Conservation (phyloP, 2,329 filamentous ascomycete species). For the Colletotrichum sansevieriae region DNA sequence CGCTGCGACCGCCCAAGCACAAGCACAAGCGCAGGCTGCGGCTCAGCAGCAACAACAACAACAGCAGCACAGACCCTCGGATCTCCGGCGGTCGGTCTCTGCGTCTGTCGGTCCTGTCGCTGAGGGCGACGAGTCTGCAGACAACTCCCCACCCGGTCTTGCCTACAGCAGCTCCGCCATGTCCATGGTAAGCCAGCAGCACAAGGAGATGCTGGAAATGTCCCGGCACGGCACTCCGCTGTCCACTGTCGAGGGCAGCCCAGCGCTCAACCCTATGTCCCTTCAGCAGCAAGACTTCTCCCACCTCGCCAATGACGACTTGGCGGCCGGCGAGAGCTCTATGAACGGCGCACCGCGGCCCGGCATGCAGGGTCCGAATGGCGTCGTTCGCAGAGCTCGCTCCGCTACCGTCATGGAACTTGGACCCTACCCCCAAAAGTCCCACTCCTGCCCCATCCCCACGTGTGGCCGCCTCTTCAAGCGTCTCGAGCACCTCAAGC, state of each 20-base stretch:
- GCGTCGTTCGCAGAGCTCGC: constrained; percentile 87
- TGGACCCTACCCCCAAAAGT: constrained; percentile 96
- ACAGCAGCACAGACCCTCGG: constrained; percentile 79
- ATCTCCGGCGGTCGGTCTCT: constrained; percentile 91
- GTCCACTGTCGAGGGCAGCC: constrained; percentile 85
- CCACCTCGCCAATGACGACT: constrained; percentile 73
- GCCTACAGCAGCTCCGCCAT: constrained; percentile 79
- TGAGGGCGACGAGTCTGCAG: constrained; percentile 82
- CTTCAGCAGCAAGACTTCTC: constrained; percentile 77
- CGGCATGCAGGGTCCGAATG: constrained; percentile 78
- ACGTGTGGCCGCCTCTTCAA: constrained; percentile 98
- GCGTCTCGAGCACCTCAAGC: constrained; percentile 98
- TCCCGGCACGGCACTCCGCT: constrained; percentile 94
- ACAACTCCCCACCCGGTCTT: constrained; percentile 83
- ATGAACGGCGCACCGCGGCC: constrained; percentile 70
- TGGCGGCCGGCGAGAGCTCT: constrained; percentile 69
- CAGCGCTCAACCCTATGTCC: constrained; percentile 77
- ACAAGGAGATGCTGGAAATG: constrained; percentile 84
- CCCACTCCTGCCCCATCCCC: constrained; percentile 98
- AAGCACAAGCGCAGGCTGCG: constrained; percentile 63
- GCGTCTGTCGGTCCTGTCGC: constrained; percentile 85
- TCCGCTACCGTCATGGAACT: constrained; percentile 98
- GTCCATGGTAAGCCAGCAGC: constrained; percentile 73
- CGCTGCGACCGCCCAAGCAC: constrained; percentile 70
- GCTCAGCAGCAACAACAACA: constrained; percentile 34